Conservation (phyloP, 2,329 filamentous ascomycete species). For the Sclerotinia subarctica region DNA sequence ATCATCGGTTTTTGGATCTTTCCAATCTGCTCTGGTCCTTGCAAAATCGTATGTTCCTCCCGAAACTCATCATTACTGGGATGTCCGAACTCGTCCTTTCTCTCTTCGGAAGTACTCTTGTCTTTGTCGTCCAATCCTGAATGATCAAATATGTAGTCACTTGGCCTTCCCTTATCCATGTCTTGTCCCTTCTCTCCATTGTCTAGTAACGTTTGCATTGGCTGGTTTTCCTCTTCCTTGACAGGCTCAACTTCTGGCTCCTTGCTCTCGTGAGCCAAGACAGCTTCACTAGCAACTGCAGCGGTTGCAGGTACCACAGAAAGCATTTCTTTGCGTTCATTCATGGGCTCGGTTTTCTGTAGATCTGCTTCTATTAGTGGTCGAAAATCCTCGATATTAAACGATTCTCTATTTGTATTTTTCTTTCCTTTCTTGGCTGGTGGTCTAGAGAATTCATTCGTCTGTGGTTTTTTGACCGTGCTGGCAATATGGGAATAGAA, state of each 20-base stretch:
- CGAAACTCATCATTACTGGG: constrained; percentile 36
- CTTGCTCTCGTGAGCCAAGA: constrained; percentile 22
- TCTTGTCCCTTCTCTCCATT: constrained; percentile 42
- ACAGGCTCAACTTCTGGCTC: constrained; percentile 26
- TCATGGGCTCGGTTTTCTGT: constrained; percentile 20
- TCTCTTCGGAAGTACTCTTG: constrained; percentile 37
- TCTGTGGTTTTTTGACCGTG: constrained; percentile 28
- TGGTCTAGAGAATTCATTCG: constrained; percentile 34
- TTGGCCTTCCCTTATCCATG: constrained; percentile 42
- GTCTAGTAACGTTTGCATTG: constrained; percentile 39
- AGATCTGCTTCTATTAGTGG: constrained; percentile 18
- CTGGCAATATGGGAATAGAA: constrained; percentile 36
- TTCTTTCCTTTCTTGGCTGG: constrained; percentile 43
- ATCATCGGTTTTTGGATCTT: constrained; percentile 18
- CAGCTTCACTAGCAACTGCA: constrained; percentile 28
- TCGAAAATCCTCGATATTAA: constrained; percentile 18
- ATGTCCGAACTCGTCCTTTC: constrained; percentile 23
- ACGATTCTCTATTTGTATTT: constrained; percentile 37
- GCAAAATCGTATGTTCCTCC: constrained; percentile 31
- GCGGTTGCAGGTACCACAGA: constrained; percentile 27
- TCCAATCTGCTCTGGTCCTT: constrained; percentile 26
- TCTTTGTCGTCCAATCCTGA: constrained; percentile 46
- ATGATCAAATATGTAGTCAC: constrained; percentile 47
- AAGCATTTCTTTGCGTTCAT: constrained; percentile 32
- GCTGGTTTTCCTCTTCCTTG: constrained; percentile 41